Evolutionary conservation across 352 stramenopile species (phyloP), one percentile per base, ranked within the genome.

Genomic region (Phytophthora lateralis): DNA sequence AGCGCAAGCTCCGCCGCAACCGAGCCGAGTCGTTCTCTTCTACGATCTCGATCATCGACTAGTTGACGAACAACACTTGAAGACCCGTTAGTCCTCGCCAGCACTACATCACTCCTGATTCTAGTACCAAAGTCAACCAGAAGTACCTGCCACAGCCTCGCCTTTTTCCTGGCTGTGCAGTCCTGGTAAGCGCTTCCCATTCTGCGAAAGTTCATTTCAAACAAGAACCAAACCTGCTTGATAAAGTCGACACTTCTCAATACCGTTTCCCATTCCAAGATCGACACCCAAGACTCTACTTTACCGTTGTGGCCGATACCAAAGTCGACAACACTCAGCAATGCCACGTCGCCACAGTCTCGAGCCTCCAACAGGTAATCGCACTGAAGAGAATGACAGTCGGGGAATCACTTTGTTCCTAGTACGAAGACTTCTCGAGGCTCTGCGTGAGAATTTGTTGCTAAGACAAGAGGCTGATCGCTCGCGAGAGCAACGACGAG

Each of bases 11-110:
- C 15, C 62, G 57, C n/a, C 64, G 57, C 49, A 37, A 57, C 30
- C 48, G 63, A 44, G 35, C 32, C 15, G 64, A 65, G 42, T 83
- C 71, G 6, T 67, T 75, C 26, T 57, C 58, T 14, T 83, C 68
- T 27, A 75, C 71, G 21, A 60, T 69, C 39, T 71, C 51, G 34
- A 61, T 73, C 18, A 41, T 56, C 32, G 67, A 70, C 24, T 76
- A 71, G 44, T 34, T 53, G n/a, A 42, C 37, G 52, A 34, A 15
- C 20, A 39, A 18, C 41, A 29, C 14, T 8, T n/a, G 21, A 49
- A 37, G 29, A 47, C 0, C n/a, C n/a, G n/a, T n/a, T n/a, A n/a
- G n/a, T n/a, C n/a, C n/a, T n/a, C n/a, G n/a, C n/a, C n/a, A n/a
- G n/a, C n/a, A n/a, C n/a, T n/a, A n/a, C n/a, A n/a, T 42, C 46